Evolutionary conservation across 1,284 basidiomycete species (phyloP), one percentile per base, ranked within the genome.

Genomic region (Agroathelia rolfsii): DNA sequence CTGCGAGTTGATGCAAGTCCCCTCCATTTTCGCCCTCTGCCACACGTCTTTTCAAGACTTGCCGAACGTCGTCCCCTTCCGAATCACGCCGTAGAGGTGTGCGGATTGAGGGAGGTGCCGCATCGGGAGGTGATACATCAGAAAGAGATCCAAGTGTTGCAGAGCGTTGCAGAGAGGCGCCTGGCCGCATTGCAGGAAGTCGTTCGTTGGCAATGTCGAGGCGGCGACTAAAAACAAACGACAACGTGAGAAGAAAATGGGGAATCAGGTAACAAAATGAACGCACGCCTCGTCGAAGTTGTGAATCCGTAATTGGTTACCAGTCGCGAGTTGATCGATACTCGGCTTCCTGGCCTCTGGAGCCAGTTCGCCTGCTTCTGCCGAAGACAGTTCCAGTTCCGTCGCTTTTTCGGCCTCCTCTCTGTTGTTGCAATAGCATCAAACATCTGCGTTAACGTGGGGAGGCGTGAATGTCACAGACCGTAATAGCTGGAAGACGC

Each of bases 381-480:
- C 61, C 86, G 50, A 76, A 63, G 22, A 70, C 64, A 47, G 79
- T 72, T 96, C 97, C 43, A 98, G 73, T 57, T 98, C 94, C 4
- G 92, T 86, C 2, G 86, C 87, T 35, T 83, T 79, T 61, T 98
- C 94, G 0, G 93, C 80, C 56, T 96, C 94, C 59, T 97, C 90
- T 55, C 88, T 90, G 49, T 30, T 29, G 24, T 22, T n/a, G n/a
- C 23, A 25, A 2, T 21, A 32, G 8, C 5, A 17, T 34, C 21
- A 33, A 31, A n/a, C n/a, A n/a, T n/a, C n/a, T n/a, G n/a, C n/a
- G n/a, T n/a, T n/a, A n/a, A n/a, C n/a, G n/a, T n/a, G n/a, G n/a
- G n/a, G n/a, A n/a, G n/a, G n/a, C n/a, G n/a, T 16, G 17, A 29
- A 25, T 27, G 16, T 25, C 13, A 56, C 75, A 43, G 34, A 85